These are phyloP conservation scores for Peziza echinospora DNA, from an alignment of 495 filamentous ascomycete species.

Conservation along the genomic window DNA sequence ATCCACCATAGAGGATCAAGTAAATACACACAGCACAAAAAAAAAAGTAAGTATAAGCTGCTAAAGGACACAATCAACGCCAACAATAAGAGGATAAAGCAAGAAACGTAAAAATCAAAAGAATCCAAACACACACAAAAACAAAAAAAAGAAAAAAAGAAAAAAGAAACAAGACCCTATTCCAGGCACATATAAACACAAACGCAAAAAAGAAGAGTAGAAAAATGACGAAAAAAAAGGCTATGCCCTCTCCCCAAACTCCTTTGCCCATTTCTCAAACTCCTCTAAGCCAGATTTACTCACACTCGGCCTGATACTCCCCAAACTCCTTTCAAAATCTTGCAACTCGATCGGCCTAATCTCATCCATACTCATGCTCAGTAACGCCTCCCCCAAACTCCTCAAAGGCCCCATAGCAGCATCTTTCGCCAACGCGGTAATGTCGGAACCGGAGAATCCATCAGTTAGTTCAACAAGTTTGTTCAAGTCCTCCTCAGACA, in stretches of 20 bases:
- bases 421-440: constrained; percentile 92
- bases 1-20: no score
- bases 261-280: constrained; percentile 85
- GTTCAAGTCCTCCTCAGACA: constrained; percentile 53
- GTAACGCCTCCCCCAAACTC: constrained; percentile 69
- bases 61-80: no score
- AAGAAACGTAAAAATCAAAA: no score
- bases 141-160: no score
- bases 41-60: no score
- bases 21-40: no score
- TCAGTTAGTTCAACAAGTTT: constrained; percentile 65
- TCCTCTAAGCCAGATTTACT: constrained; percentile 58
- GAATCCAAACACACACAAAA: no score
- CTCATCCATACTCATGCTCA: constrained; percentile 81
- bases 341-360: constrained; percentile 65
- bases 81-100: no score
- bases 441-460: constrained; percentile 90
- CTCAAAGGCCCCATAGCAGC: constrained; percentile 94
- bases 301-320: constrained; percentile 77
- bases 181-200: no score
- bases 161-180: no score
- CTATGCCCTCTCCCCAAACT: constrained; percentile 82
- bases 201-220: no score
- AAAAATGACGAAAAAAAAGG: no score
- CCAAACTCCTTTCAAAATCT: constrained; percentile 72